phyloP scores from a whole-genome alignment of 371 early-diverging fungal genomes.

The Mucor irregularis region DNA sequence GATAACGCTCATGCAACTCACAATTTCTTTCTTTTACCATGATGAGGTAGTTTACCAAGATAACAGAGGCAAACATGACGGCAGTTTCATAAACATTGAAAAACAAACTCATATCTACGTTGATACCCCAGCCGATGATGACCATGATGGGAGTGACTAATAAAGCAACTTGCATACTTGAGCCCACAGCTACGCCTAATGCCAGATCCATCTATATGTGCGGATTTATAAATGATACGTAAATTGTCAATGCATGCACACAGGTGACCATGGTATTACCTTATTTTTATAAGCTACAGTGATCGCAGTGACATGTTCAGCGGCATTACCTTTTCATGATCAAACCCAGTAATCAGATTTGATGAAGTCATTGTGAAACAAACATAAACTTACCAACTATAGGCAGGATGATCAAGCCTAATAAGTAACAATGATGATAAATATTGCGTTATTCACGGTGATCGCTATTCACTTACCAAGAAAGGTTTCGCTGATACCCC shows the following conservation, averaged over 20 bases:
- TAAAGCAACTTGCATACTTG: conserved; percentile 90
- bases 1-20: not conserved
- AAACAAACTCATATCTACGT: conserved; percentile 72
- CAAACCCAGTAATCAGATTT: too few relatives aligned
- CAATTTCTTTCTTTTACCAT: conserved; percentile 25
- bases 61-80: conserved; percentile 79
- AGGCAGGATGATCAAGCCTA: conserved; percentile 80
- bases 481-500: conserved; percentile 74
- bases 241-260: too few relatives aligned
- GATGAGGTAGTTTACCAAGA: conserved; percentile 82
- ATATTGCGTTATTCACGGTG: too few relatives aligned
- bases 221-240: too few relatives aligned
- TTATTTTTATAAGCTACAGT: conserved; percentile 82
- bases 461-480: conserved; percentile 72
- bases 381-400: too few relatives aligned
- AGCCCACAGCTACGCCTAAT: conserved; percentile 85
- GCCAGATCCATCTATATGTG: conserved; percentile 74
- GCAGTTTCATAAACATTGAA: conserved; percentile 84
- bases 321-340: too few relatives aligned
- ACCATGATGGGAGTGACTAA: conserved; percentile 89
- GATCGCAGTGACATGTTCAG: conserved; percentile 84
- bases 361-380: too few relatives aligned
- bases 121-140: conserved; percentile 85
- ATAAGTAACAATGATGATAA: too few relatives aligned
- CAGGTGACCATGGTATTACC: too few relatives aligned